These are phyloP conservation scores for Phialophora verrucosa DNA, from an alignment of 2,329 filamentous ascomycete species.

Conservation along the genomic window DNA sequence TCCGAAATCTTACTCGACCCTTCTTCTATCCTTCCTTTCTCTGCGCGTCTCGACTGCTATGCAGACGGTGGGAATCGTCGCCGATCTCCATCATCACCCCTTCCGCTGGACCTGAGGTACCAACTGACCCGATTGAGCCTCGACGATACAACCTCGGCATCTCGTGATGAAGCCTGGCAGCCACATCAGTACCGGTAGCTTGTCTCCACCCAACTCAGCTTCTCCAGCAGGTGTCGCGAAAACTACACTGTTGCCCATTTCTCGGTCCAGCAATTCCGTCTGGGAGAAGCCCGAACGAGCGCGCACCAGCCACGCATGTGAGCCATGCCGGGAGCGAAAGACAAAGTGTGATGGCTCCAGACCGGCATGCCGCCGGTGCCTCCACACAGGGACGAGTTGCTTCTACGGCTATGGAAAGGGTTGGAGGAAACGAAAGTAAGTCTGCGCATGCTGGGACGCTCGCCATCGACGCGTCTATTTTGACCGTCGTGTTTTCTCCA, in stretches of 20 bases:
- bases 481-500: neutral
- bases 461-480: neutral
- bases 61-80: neutral
- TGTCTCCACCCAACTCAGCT: slow-evolving; percentile 22
- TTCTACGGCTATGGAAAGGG: slow-evolving; percentile 41
- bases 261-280: slow-evolving; percentile 24
- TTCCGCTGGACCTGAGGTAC: neutral
- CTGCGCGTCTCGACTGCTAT: neutral
- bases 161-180: slow-evolving; percentile 23
- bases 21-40: slow-evolving; percentile 9
- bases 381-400: slow-evolving; percentile 39
- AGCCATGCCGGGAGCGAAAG: slow-evolving; percentile 40
- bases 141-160: slow-evolving; percentile 15
- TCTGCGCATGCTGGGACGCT: neutral
- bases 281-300: slow-evolving; percentile 40
- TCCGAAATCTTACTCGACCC: slow-evolving; percentile 19
- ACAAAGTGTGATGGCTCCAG: slow-evolving; percentile 40
- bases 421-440: slow-evolving; percentile 41
- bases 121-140: neutral
- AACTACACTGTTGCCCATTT: slow-evolving; percentile 19
- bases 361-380: slow-evolving; percentile 38
- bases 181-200: slow-evolving; percentile 7
- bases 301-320: slow-evolving; percentile 40
- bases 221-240: slow-evolving; percentile 24
- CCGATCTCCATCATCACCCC: neutral